Evolutionary conservation across 371 early-diverging fungal species (phyloP), one percentile per base, ranked within the genome.

Genomic region (Homolaphlyctis polyrhiza): DNA sequence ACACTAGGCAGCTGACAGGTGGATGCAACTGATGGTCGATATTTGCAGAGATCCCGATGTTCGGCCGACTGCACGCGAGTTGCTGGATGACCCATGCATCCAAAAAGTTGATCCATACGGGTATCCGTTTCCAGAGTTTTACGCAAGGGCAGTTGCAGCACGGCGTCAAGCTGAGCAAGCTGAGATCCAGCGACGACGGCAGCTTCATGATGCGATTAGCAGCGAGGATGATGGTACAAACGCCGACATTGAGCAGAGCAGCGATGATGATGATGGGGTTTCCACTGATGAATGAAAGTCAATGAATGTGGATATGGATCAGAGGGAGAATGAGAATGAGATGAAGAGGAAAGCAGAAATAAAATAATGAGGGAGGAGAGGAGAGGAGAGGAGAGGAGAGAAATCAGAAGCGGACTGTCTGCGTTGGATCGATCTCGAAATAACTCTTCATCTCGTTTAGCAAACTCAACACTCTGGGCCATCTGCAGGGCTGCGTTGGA

Each of bases 31-130:
- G 21, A n/a, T 59, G 45, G 3, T 59, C 49, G 3, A 27, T 3
- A 1, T 18, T 35, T 6, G 25, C 64, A 68, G 67, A 29, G 71
- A 80, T 36, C 76, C 82, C 1, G 82, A 84, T 47, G 58, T 62
- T 29, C 78, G 87, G 35, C 84, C 85, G 0, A 82, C 82, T 0
- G 87, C 87, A 2, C 67, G 57, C 18, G 76, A 80, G 47, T 73
- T 86, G 5, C 54, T 72, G 21, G 50, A 57, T 5, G 73, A 74
- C 45, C 54, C 23, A 21, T 79, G 77, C 65, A 64, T 71, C 16
- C 11, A 2, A 16, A 36, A 36, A 3, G 16, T 63, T 2, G 64
- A 63, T 60, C 64, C 60, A 27, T 28, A 35, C 23, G 48, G 47
- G 2, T 60, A 54, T 35, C 33, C 33, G 8, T 35, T 55, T 2